A percentile compares a stretch with the other conserved stretches of the same genome.
phyloP scores from a whole-genome alignment of 1,139 yeast genomes.

The Pichia sp. region DNA sequence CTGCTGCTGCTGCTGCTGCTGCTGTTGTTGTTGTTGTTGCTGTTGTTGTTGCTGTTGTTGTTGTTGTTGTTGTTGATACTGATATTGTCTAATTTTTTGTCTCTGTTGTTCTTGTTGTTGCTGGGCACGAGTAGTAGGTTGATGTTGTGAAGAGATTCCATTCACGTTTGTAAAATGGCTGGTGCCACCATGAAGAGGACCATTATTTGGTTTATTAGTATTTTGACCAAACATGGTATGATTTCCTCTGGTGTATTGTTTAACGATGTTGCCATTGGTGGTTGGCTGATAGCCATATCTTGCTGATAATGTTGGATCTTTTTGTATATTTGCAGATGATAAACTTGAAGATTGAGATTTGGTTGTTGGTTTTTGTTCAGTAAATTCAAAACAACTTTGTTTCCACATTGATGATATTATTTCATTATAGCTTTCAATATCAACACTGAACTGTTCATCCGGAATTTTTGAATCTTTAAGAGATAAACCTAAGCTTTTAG shows the following conservation, averaged over 20 bases:
- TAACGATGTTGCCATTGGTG: background rate
- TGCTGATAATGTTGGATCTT: constrained; percentile 5
- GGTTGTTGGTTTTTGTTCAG: background rate
- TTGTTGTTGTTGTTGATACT: background rate
- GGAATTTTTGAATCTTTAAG: constrained; percentile 1
- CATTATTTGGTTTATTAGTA: background rate
- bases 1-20: background rate
- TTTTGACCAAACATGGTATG: constrained; percentile 9
- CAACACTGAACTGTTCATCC: constrained; percentile 4
- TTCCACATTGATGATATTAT: constrained; percentile 21
- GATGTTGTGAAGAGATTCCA: constrained; percentile 10
- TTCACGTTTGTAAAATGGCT: background rate
- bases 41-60: constrained; percentile 1
- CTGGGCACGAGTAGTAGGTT: constrained; percentile 28
- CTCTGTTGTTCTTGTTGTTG: constrained; percentile 16
- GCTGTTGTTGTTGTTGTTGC: background rate
- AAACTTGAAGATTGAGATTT: background rate
- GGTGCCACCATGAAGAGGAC: background rate
- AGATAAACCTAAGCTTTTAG: constrained; percentile 8
- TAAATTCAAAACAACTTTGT: constrained; percentile 19
- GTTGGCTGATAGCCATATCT: constrained; percentile 11
- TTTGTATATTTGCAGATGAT: background rate
- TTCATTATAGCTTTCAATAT: constrained; percentile 21
- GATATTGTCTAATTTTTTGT: background rate
- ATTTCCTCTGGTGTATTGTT: constrained; percentile 8